phyloP scores from a whole-genome alignment of 2,329 filamentous ascomycete species.

The Pseudogymnoascus sp. region DNA sequence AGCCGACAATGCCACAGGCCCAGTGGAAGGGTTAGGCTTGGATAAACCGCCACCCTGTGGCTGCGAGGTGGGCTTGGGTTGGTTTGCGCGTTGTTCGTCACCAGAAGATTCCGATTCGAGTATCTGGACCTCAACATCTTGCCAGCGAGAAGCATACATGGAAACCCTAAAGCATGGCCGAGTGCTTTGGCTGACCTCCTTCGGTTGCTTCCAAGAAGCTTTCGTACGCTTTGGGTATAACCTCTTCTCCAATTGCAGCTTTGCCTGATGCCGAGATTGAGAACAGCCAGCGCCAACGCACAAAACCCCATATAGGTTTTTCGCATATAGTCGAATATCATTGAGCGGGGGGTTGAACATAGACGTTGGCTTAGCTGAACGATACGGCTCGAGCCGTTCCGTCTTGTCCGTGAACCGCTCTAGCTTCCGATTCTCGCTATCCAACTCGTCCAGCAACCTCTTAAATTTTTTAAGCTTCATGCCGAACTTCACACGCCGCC shows the following conservation, averaged over 20 bases:
- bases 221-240: neutral
- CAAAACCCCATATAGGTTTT: neutral
- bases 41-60: neutral
- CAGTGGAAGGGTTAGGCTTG: neutral
- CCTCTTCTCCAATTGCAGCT: neutral
- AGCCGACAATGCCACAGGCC: neutral
- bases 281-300: neutral
- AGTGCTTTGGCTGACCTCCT: neutral
- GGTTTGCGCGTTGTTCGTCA: neutral
- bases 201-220: neutral
- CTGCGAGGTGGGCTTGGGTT: neutral
- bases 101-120: neutral
- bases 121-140: neutral
- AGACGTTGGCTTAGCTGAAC: neutral
- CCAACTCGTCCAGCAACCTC: constrained; percentile 2
- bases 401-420: neutral
- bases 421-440: neutral
- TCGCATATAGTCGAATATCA: neutral
- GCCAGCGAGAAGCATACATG: constrained; percentile 2
- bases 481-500: neutral
- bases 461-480: neutral
- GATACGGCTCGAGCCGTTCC: constrained; percentile 3
- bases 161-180: neutral
- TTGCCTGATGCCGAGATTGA: constrained; percentile 1
- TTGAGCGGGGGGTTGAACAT: neutral